phyloP scores from a whole-genome alignment of 352 stramenopile species.

The Phytophthora fragariaefolia region DNA sequence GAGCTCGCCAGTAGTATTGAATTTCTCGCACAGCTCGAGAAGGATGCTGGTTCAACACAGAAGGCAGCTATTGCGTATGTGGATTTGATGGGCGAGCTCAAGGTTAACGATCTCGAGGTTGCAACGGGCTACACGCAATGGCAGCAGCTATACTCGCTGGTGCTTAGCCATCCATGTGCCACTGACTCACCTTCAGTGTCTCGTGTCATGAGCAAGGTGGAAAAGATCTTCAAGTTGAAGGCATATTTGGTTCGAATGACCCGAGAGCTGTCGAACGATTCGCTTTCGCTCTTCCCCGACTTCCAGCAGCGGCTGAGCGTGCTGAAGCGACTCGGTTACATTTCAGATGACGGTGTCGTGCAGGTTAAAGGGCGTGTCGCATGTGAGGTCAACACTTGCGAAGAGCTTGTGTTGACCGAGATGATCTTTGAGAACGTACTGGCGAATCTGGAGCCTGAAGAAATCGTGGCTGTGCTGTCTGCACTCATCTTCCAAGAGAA shows the following conservation, averaged over 20 bases:
- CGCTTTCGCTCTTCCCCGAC: slow-evolving; percentile 96
- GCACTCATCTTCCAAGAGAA: slow-evolving; percentile 98
- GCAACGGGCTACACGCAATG: slow-evolving; percentile 68
- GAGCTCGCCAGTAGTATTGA: slow-evolving; percentile 76
- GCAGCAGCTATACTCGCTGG: slow-evolving; percentile 59
- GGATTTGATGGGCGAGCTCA: slow-evolving; percentile 77
- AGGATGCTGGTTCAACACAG: slow-evolving; percentile 54
- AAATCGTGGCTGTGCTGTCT: slow-evolving; percentile 97
- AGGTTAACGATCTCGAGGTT: slow-evolving; percentile 82
- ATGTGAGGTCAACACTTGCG: slow-evolving; percentile 98
- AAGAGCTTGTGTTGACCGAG: slow-evolving; percentile 98
- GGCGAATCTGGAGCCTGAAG: slow-evolving; percentile 95
- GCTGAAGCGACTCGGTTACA: slow-evolving; percentile 95
- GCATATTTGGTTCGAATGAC: slow-evolving; percentile 69
- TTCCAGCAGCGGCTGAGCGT: slow-evolving; percentile 96
- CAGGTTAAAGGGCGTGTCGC: slow-evolving; percentile 97
- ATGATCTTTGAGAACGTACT: slow-evolving; percentile 99
- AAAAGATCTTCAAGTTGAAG: slow-evolving; percentile 78
- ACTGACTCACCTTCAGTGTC: slow-evolving; percentile 40
- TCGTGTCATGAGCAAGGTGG: slow-evolving; percentile 72
- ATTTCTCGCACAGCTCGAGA: slow-evolving; percentile 81
- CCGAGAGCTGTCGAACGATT: slow-evolving; percentile 85
- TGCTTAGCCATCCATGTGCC: slow-evolving; percentile 62
- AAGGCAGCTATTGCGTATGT: slow-evolving; percentile 59
- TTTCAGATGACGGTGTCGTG: slow-evolving; percentile 90